Evolutionary conservation across 352 stramenopile genomes (phyloP).

Genomic region (Phytophthora boehmeriae): DNA sequence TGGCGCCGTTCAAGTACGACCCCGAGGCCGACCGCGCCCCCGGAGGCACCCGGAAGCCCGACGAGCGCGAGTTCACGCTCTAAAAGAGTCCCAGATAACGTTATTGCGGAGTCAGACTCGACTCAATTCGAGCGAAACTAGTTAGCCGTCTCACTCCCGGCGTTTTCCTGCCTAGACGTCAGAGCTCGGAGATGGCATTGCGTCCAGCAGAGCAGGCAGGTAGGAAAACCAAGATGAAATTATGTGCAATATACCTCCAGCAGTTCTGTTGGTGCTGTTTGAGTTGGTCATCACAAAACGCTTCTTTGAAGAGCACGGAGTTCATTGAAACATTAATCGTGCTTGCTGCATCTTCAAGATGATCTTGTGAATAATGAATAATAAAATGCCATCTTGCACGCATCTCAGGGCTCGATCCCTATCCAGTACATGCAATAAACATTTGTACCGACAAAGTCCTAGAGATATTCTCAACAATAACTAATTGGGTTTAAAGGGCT

Average conservation of each 20-base stretch:
- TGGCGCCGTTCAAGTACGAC: slow-evolving; percentile 37
- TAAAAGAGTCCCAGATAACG: slow-evolving; percentile 31
- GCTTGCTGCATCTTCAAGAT: too few species aligned
- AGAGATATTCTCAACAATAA: too few species aligned
- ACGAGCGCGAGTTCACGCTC: slow-evolving; percentile 47
- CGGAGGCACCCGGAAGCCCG: slow-evolving; percentile 24
- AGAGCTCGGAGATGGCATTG: slow-evolving; percentile 15
- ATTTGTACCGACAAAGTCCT: too few species aligned
- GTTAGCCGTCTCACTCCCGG: slow-evolving; percentile 14
- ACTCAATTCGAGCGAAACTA: slow-evolving; percentile 18
- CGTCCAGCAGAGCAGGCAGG: not conserved
- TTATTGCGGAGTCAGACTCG: slow-evolving; percentile 26
- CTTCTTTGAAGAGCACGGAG: too few species aligned
- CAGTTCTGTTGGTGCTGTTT: slow-evolving; percentile 8
- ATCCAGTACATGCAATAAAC: too few species aligned
- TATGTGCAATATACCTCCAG: slow-evolving; percentile 24
- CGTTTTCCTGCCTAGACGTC: slow-evolving; percentile 14
- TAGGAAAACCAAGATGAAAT: slow-evolving; percentile 13
- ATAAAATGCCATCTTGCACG: too few species aligned
- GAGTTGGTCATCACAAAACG: too few species aligned
- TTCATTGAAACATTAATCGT: too few species aligned
- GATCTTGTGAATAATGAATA: too few species aligned
- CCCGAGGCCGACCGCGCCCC: slow-evolving; percentile 23
- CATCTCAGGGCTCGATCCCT: too few species aligned
- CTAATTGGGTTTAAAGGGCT: too few species aligned